phyloP scores from a whole-genome alignment of 768 basidiomycete species.

The Termitomyces titanicus region DNA sequence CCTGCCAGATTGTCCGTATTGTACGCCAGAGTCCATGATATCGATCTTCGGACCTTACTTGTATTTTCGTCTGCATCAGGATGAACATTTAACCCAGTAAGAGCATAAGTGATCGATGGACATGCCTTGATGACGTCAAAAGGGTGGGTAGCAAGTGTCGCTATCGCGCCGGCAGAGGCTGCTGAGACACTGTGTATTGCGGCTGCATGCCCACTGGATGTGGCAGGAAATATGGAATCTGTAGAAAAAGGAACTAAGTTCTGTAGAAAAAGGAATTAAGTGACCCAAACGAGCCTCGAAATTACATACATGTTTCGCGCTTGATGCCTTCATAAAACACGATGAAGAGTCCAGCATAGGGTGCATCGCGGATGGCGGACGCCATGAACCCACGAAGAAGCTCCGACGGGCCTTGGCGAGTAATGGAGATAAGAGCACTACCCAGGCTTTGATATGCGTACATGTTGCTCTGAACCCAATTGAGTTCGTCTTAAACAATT shows the following conservation, averaged over 20 bases:
- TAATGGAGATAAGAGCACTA: slow-evolving; percentile 54
- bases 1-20: slow-evolving; percentile 62
- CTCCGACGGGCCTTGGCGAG: slow-evolving; percentile 73
- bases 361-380: slow-evolving; percentile 90
- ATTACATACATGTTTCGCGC: slow-evolving; percentile 54
- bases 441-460: slow-evolving; percentile 65
- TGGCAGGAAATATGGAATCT: slow-evolving; percentile 42
- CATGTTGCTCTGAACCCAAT: slow-evolving; percentile 60
- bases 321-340: slow-evolving; percentile 89
- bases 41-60: slow-evolving; percentile 75
- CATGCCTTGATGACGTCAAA: slow-evolving; percentile 90
- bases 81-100: background rate
- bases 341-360: slow-evolving; percentile 88
- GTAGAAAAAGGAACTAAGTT: slow-evolving; percentile 2
- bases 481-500: slow-evolving; percentile 3
- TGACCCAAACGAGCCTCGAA: slow-evolving; percentile 1
- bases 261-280: background rate
- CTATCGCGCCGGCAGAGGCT: slow-evolving; percentile 78
- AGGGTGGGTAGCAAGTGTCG: slow-evolving; percentile 84
- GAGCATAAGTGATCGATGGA: background rate
- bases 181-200: slow-evolving; percentile 63
- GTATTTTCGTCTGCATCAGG: slow-evolving; percentile 73
- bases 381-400: slow-evolving; percentile 84
- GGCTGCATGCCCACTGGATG: slow-evolving; percentile 43
- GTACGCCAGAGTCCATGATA: slow-evolving; percentile 75